A percentile compares a stretch with the other conserved stretches of the same genome.
phyloP scores from a whole-genome alignment of 2,329 filamentous ascomycete species.

The Teratosphaeria zuluensis region DNA sequence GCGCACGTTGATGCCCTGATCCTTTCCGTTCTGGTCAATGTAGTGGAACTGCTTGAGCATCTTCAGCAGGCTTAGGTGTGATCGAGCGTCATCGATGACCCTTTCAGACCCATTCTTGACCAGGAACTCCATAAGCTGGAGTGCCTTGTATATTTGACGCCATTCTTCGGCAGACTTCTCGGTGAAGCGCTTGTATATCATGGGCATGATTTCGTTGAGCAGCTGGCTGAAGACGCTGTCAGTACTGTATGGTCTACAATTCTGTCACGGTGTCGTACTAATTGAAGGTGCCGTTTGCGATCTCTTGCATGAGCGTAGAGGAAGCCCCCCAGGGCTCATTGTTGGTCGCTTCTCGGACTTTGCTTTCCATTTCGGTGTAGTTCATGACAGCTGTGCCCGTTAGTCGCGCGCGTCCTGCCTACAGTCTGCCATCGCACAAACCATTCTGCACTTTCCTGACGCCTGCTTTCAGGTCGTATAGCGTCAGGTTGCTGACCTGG shows the following conservation, averaged over 20 bases:
- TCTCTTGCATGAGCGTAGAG: constrained; percentile 87
- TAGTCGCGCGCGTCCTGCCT: neutral
- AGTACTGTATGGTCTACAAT: constrained; percentile 8
- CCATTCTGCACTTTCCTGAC: constrained; percentile 97
- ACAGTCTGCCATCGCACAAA: constrained; percentile 29
- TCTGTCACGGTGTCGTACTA: constrained; percentile 54
- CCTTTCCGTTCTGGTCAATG: constrained; percentile 93
- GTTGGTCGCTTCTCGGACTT: constrained; percentile 92
- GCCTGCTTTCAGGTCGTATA: constrained; percentile 92
- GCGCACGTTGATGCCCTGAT: constrained; percentile 94
- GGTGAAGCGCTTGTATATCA: constrained; percentile 99
- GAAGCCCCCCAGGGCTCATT: constrained; percentile 95
- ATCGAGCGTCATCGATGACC: constrained; percentile 92
- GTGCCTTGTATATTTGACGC: constrained; percentile 95
- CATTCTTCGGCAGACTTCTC: constrained; percentile 97
- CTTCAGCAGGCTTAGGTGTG: constrained; percentile 88
- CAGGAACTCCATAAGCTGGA: constrained; percentile 92
- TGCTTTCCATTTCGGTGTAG: constrained; percentile 85
- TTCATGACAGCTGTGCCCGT: constrained; percentile 37
- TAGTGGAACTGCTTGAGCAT: constrained; percentile 98
- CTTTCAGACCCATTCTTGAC: constrained; percentile 97
- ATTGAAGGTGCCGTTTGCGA: constrained; percentile 94
- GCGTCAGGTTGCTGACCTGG: constrained; percentile 79
- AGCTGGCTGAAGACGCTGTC: constrained; percentile 57
- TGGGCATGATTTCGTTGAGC: constrained; percentile 98